These are phyloP conservation scores for Suhomyces xylopsoci DNA, from an alignment of 805 yeast species.

Conservation along the genomic window DNA sequence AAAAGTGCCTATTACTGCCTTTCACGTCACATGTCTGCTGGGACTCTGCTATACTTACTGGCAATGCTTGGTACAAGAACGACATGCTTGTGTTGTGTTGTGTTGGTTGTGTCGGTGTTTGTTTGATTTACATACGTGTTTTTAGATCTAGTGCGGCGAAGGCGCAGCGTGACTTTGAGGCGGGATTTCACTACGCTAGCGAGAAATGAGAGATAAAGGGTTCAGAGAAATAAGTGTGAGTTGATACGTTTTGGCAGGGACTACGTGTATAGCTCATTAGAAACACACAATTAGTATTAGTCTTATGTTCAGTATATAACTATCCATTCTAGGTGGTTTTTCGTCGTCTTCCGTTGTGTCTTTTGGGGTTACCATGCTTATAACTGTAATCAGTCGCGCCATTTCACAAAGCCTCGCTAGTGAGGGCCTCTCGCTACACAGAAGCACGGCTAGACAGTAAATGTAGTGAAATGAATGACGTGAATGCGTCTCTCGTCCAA, in stretches of 20 bases:
- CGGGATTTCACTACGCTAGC: background rate
- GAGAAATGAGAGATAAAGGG: background rate
- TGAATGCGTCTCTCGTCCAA: background rate
- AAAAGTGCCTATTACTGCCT: background rate
- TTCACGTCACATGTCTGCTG: background rate
- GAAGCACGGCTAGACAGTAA: background rate
- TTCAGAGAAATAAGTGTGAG: background rate
- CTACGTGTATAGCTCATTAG: too few species aligned
- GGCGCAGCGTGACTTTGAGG: conserved; percentile 2
- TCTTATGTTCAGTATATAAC: too few species aligned
- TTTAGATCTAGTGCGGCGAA: background rate
- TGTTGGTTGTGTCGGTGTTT: background rate
- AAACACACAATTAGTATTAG: too few species aligned
- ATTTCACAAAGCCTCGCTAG: background rate
- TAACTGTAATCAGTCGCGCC: background rate
- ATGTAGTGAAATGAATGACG: background rate
- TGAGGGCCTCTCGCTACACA: background rate
- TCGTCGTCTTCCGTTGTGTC: background rate
- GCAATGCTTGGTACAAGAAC: conserved; percentile 6
- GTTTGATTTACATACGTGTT: conserved; percentile 3
- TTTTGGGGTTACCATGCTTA: background rate
- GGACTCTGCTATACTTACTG: conserved; percentile 3
- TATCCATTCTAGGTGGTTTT: background rate
- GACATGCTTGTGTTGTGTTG: conserved; percentile 3
- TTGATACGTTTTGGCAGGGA: too few species aligned